Conservation (phyloP, 352 stramenopile genomes). For the Globisporangium mamillatum region DNA sequence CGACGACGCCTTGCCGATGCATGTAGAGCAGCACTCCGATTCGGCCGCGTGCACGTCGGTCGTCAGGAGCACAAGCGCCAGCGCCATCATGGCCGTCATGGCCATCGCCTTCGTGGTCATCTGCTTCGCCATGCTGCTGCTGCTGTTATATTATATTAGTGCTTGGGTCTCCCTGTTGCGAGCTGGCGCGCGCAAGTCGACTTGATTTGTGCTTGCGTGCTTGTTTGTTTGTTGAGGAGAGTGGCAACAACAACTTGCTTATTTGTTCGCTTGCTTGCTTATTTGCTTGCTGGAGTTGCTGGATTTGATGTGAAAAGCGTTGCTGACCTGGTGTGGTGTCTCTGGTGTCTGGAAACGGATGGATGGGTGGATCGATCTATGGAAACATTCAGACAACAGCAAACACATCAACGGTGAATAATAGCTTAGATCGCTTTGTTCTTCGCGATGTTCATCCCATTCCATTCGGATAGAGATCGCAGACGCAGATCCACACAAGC, state of each 20-base stretch:
- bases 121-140: background rate
- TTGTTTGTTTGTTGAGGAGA: background rate
- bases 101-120: background rate
- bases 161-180: background rate
- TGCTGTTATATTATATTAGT: background rate
- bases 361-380: background rate
- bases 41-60: background rate
- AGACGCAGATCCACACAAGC: constrained; percentile 1
- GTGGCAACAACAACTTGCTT: background rate
- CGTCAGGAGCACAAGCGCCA: constrained; percentile 1
- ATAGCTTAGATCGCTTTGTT: background rate
- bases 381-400: constrained; percentile 3
- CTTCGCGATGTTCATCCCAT: background rate
- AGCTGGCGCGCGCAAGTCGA: background rate
- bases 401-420: background rate
- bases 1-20: constrained; percentile 59
- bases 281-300: constrained; percentile 3
- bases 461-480: background rate
- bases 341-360: background rate
- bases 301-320: background rate
- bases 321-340: background rate
- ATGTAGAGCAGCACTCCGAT: constrained; percentile 50
- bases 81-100: background rate
- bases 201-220: background rate
- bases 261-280: background rate